These are phyloP conservation scores for Ceriops zippeliana DNA, from an alignment of 345 rosid genomes.

Conservation along the genomic window DNA sequence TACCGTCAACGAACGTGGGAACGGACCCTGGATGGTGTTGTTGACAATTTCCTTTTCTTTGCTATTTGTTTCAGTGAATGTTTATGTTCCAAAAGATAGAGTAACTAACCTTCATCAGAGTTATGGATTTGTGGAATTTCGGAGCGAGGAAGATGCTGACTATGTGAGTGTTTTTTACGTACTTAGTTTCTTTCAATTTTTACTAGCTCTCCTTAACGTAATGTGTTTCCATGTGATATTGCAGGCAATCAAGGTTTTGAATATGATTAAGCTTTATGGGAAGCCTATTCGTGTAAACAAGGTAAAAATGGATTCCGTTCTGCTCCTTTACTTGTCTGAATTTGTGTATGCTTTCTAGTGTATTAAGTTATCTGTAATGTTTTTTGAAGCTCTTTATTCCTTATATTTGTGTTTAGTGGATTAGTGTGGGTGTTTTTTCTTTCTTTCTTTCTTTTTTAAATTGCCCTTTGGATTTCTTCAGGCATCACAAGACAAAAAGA, in stretches of 20 bases:
- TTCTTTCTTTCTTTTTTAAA: not conserved
- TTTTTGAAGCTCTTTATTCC: not conserved
- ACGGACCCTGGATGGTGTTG: too few species aligned
- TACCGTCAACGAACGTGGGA: too few species aligned
- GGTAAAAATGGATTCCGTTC: conserved; percentile 35
- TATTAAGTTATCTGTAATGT: too few species aligned
- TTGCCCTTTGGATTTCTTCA: conserved; percentile 28
- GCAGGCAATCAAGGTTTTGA: conserved; percentile 94
- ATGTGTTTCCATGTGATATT: not conserved
- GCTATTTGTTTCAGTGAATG: conserved; percentile 56
- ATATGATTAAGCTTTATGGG: conserved; percentile 94
- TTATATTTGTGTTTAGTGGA: not conserved
- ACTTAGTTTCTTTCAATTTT: not conserved
- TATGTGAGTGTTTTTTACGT: conserved; percentile 46
- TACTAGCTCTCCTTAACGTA: not conserved
- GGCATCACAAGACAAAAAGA: conserved; percentile 99
- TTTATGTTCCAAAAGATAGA: conserved; percentile 94
- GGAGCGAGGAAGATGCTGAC: conserved; percentile 98
- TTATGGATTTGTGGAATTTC: conserved; percentile 86
- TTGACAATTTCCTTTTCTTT: not conserved
- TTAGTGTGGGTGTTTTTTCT: not conserved
- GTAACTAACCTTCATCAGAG: conserved; percentile 94
- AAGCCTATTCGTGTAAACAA: conserved; percentile 96
- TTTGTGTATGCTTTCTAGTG: not conserved
- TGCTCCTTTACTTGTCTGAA: not conserved